Percentiles rank a stretch among this genome's conserved stretches.
Conservation (phyloP, 192 early-diverging fungal genomes). For the Coemansia aciculifera region DNA sequence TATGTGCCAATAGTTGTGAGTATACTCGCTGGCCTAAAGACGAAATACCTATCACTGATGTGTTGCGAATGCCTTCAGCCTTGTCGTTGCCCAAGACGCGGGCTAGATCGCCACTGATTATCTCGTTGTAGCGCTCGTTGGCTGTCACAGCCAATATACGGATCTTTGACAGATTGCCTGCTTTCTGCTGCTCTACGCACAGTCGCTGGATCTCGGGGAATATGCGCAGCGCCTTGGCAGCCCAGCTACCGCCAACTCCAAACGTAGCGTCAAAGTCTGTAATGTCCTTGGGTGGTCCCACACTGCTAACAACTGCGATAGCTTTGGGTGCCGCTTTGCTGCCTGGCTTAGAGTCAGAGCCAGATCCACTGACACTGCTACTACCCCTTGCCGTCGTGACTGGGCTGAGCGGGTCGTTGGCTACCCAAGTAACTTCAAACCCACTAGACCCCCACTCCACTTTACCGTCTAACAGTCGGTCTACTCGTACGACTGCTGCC, state of each 20-base stretch:
- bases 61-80: background rate
- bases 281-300: slow-evolving; percentile 6
- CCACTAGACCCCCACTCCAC: slow-evolving; percentile 2
- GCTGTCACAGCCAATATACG: slow-evolving; percentile 18
- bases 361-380: too few relatives aligned
- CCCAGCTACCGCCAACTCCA: slow-evolving; percentile 26
- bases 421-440: slow-evolving; percentile 24
- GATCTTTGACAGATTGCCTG: background rate
- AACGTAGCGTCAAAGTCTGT: slow-evolving; percentile 7
- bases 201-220: slow-evolving; percentile 16
- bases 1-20: background rate
- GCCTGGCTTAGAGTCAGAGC: too few relatives aligned
- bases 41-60: background rate
- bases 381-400: background rate
- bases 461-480: background rate
- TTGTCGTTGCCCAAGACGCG: background rate
- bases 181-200: background rate
- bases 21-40: background rate
- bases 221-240: slow-evolving; percentile 21
- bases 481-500: slow-evolving; percentile 17
- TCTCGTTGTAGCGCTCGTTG: background rate
- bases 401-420: slow-evolving; percentile 25
- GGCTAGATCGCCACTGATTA: background rate
- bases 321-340: background rate
- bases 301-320: background rate